Base-by-base conservation (phyloP, 768 basidiomycete genomes). In the Dentipellis fragilis region DNA sequence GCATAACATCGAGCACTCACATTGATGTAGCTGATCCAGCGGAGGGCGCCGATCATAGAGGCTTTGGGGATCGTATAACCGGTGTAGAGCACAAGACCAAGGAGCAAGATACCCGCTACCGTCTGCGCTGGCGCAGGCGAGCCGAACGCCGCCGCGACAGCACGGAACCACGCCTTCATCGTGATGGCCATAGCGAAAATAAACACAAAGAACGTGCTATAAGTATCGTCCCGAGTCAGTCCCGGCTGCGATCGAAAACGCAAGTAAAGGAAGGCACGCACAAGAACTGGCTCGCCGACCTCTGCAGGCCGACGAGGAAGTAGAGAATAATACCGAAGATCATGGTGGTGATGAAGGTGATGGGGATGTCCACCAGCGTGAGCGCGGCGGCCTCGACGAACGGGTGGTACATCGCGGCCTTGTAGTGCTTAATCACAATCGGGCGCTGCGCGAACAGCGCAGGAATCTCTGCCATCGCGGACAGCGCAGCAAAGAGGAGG, bases 81-180 rank as follows among this genome's bases (percentile, higher is more conserved):
- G 10, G 75, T 76, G 72, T 79, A 84, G 61, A 78, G 78, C 59
- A 75, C 74, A 64, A 83, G 72, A 12, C 74, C 69, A 61, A 87
- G 71, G 38, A 81, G 73, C 54, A 59, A 69, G 11, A 78, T 62
- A 48, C 79, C 82, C 7, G 78, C 80, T 10, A 85, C 58, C 9
- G 84, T 75, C 61, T 83, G 83, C 7, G 85, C 84, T 0, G 81
- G 77, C 0, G 84, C 80, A 52, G 80, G 78, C 9, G 74, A 72
- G 47, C 73, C 73, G 64, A 85, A 82, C 5, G 73, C 73, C 0
- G 86, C 81, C 0, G 84, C 83, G 10, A 88, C 62, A 0, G 74
- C 73, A 23, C 89, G 76, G 76, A 91, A 94, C 75, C 84, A 83
- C 0, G 80, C 82, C 66, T 84, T 85, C 79, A 91, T 85, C 8